phyloP scores from a whole-genome alignment of 208 protist species.

The Acanthamoeba castellanii region DNA sequence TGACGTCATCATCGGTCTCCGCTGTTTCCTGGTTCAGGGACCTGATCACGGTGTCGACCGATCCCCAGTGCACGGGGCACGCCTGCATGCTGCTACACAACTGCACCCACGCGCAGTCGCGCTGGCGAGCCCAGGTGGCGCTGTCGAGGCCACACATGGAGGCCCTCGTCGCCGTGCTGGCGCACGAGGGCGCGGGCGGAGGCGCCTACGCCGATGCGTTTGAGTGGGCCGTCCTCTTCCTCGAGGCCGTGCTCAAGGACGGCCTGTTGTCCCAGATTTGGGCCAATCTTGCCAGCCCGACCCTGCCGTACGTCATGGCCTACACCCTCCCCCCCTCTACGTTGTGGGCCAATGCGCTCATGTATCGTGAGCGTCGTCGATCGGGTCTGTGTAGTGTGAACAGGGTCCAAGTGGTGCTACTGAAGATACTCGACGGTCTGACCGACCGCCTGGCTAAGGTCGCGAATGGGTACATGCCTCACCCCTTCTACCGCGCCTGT shows the following conservation, averaged over 20 bases:
- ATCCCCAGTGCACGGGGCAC: not conserved
- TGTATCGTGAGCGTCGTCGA: not conserved
- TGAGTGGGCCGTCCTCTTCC: constrained; percentile 29
- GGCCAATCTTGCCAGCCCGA: not conserved
- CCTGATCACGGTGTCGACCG: constrained; percentile 2
- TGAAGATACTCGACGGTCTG: constrained; percentile 39
- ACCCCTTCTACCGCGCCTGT: no score
- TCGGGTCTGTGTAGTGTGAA: not conserved
- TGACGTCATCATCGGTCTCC: not conserved
- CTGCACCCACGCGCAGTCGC: not conserved
- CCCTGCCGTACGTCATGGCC: not conserved
- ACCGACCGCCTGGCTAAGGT: constrained; percentile 43
- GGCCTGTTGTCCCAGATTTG: not conserved
- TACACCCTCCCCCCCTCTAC: no score
- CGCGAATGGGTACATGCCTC: not conserved
- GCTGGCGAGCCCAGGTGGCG: not conserved
- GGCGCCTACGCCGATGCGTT: constrained; percentile 21
- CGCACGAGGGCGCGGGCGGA: not conserved
- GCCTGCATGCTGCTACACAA: constrained; percentile 42
- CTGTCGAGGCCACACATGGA: not conserved
- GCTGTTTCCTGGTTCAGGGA: not conserved
- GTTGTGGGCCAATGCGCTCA: not conserved
- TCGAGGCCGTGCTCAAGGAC: constrained; percentile 44
- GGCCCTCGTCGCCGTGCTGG: not conserved
- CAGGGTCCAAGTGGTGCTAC: not conserved